These are phyloP conservation scores for Beta vulgaris DNA, from an alignment of 148 eudicot species.

Conservation along the genomic window DNA sequence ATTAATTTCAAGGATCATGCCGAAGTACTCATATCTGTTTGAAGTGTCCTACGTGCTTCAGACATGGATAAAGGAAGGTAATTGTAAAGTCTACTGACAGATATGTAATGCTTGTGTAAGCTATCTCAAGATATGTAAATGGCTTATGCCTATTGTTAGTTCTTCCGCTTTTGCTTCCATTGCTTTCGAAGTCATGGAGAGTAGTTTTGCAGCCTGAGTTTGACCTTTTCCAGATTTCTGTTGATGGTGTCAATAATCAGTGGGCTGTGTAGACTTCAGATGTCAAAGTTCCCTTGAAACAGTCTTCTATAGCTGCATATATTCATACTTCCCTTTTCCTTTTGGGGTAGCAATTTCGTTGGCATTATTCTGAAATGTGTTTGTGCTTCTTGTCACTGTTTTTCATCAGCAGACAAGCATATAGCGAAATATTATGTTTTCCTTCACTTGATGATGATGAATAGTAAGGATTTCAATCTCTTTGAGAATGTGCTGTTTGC, in stretches of 20 bases:
- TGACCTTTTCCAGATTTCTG: neutral
- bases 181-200: neutral
- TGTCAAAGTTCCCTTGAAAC: neutral
- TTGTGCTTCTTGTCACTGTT: too few species aligned
- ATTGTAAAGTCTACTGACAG: too few species aligned
- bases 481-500: too few species aligned
- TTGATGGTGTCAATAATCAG: neutral
- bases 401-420: too few species aligned
- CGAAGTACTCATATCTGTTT: neutral
- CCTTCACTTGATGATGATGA: neutral
- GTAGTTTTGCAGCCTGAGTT: neutral
- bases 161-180: neutral
- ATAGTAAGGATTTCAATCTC: too few species aligned
- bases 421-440: too few species aligned
- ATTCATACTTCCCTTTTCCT: neutral
- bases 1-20: neutral
- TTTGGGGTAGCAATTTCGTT: neutral
- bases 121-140: too few species aligned
- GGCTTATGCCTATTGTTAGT: neutral
- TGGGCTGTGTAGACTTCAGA: neutral
- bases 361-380: neutral
- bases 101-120: too few species aligned
- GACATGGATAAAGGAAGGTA: too few species aligned
- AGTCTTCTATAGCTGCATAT: neutral
- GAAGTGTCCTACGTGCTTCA: neutral